phyloP scores from a whole-genome alignment of 148 eudicot genomes.

The Heliosperma pusillum region DNA sequence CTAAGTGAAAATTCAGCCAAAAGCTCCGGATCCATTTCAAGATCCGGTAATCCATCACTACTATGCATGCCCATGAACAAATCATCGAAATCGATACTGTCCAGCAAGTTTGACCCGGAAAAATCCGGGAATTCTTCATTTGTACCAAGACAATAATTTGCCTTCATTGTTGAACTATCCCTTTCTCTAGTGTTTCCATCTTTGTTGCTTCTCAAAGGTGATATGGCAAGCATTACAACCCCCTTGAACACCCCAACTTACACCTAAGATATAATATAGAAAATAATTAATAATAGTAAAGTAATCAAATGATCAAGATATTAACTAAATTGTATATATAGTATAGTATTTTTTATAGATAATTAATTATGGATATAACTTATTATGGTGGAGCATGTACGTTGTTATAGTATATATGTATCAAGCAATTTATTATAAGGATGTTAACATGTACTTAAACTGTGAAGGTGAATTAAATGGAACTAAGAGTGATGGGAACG shows the following conservation, averaged over 20 bases:
- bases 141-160: constrained; percentile 19
- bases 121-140: constrained; percentile 40
- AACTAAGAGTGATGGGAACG: not conserved
- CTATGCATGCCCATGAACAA: constrained; percentile 42
- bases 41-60: constrained; percentile 35
- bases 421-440: not conserved
- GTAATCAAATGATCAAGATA: too few relatives aligned
- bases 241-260: too few relatives aligned
- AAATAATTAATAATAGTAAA: too few relatives aligned
- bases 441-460: not conserved
- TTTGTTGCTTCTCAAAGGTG: constrained; percentile 33
- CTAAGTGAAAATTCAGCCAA: constrained; percentile 34
- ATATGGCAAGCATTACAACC: constrained; percentile 43
- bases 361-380: too few relatives aligned
- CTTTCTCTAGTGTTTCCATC: constrained; percentile 31
- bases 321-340: too few relatives aligned
- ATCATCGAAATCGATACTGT: constrained; percentile 56
- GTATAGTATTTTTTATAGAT: too few relatives aligned
- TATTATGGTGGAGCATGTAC: too few relatives aligned
- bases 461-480: constrained; percentile 3
- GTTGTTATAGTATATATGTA: too few relatives aligned
- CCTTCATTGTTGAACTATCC: constrained; percentile 14
- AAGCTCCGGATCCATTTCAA: constrained; percentile 42
- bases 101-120: constrained; percentile 32
- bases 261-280: too few relatives aligned